Conservation (phyloP, 352 stramenopile species). For the Phytophthora melonis region DNA sequence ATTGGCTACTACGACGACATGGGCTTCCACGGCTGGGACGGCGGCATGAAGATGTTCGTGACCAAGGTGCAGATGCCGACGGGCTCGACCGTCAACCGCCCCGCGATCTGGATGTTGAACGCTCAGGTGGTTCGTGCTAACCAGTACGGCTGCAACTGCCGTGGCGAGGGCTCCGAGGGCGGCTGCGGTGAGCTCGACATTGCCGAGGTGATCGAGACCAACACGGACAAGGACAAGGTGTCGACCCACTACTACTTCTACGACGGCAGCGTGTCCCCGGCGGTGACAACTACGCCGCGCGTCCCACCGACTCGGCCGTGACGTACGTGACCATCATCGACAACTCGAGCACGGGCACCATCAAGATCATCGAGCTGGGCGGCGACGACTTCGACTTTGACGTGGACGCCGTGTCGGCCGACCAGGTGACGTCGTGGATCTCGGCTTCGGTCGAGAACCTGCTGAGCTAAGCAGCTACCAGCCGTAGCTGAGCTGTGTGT, state of each 20-base stretch:
- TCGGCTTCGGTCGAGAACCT: conserved; percentile 50
- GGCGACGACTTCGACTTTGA: conserved; percentile 54
- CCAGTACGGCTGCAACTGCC: conserved; percentile 85
- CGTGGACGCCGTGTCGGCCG: conserved; percentile 38
- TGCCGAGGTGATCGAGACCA: conserved; percentile 77
- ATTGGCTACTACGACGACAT: conserved; percentile 73
- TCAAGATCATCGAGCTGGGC: conserved; percentile 60
- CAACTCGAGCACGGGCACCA: conserved; percentile 41
- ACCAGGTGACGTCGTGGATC: conserved; percentile 47
- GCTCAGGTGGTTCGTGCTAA: conserved; percentile 69
- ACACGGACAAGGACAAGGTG: conserved; percentile 60
- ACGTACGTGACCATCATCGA: conserved; percentile 68
- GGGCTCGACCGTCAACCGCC: conserved; percentile 53
- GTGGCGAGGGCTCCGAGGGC: conserved; percentile 53
- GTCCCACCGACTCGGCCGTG: conserved; percentile 40
- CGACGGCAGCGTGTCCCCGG: conserved; percentile 55
- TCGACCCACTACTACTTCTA: conserved; percentile 83
- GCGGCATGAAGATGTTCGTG: conserved; percentile 81
- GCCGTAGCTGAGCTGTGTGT: conserved; percentile 8
- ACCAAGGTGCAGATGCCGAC: conserved; percentile 74
- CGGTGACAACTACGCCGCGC: conserved; percentile 53
- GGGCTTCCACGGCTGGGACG: conserved; percentile 72
- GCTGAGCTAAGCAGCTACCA: conserved; percentile 23
- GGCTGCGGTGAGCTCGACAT: conserved; percentile 81
- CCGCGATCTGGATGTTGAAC: conserved; percentile 83